Percentiles rank a stretch among this genome's conserved stretches.
Evolutionary conservation across 202 grass and related monocot species (phyloP).

Genomic region (Setaria italica): DNA sequence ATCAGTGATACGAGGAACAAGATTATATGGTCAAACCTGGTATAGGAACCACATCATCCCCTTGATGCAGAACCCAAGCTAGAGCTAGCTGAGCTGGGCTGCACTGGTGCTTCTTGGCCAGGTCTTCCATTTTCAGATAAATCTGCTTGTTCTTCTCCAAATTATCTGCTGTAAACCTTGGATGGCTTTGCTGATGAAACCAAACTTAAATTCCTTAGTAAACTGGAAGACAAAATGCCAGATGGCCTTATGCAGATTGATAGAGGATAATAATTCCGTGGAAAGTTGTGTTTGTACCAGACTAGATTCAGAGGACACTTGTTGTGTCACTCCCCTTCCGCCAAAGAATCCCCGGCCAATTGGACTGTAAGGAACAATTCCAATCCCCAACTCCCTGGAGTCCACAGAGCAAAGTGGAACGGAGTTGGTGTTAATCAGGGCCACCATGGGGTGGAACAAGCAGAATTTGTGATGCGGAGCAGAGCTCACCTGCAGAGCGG

Average conservation of each 20-base stretch:
- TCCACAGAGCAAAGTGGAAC: not conserved
- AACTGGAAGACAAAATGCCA: not conserved
- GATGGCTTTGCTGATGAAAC: conserved; percentile 47
- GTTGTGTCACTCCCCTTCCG: conserved; percentile 59
- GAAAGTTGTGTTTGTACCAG: not conserved
- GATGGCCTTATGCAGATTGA: not conserved
- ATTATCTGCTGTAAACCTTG: conserved; percentile 66
- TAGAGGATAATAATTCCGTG: not conserved
- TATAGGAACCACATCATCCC: conserved; percentile 78
- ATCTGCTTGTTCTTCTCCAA: conserved; percentile 79
- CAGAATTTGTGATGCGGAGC: not conserved
- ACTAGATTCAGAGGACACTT: conserved; percentile 45
- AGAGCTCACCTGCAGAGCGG: conserved; percentile 65
- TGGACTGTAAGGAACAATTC: conserved; percentile 77
- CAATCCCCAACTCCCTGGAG: conserved; percentile 73
- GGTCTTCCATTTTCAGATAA: conserved; percentile 57
- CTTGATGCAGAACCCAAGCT: conserved; percentile 83
- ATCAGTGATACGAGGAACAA: not conserved
- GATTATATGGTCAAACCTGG: conserved; percentile 60
- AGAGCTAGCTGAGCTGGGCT: conserved; percentile 75
- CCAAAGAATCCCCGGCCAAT: conserved; percentile 75
- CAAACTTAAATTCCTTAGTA: not conserved
- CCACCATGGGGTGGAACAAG: not conserved
- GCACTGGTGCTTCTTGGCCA: conserved; percentile 65
- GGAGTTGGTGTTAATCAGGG: not conserved